Base-by-base conservation (phyloP, 805 yeast species). In the Blastobotrys peoriensis region DNA sequence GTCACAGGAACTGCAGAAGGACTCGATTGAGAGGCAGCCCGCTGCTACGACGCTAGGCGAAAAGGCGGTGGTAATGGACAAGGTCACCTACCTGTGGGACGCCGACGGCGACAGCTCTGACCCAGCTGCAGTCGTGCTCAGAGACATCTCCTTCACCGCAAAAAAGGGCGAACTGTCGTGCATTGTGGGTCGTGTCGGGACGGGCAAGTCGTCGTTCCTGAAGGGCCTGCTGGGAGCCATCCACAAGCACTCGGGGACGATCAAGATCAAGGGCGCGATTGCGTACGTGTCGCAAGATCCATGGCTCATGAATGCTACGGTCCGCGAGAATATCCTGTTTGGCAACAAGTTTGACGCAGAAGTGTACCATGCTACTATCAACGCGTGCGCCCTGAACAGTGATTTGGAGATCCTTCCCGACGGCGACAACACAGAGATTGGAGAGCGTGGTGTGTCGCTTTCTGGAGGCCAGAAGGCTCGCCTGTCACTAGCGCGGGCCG, bases 381-480 rank as follows among this genome's bases (percentile, higher is more conserved):
- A 79, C 41, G 96, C 96, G 0, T 93, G 98, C 71, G 96, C 95
- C 10, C 74, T 93, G 54, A 65, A 73, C 9, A 79, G 79, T 21
- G 98, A 93, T 67, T 69, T 93, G 49, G 77, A 75, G 23, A 78
- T 81, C 23, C 73, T 93, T 48, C 87, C 96, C 1, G 85, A 86
- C 58, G 96, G 96, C 44, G 98, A 93, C 62, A 73, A 72, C 41
- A 93, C 98, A 4, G 78, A 85, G 55, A 98, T 93, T 46, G 98
- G 98, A 51, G 98, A 93, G 67, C 87, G 91, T 63, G 98, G 98
- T 52, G 89, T 93, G 41, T 86, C 97, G 10, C 71, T 93, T 40
- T 86, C 96, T 35, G 98, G 98, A 41, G 98, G 98, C 37, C 98
- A 93, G 65, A 93, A 93, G 72, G 98, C 98, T 0, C 80, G 98